Conservation (phyloP, 306 rosid genomes). For the Calophaca sinica region DNA sequence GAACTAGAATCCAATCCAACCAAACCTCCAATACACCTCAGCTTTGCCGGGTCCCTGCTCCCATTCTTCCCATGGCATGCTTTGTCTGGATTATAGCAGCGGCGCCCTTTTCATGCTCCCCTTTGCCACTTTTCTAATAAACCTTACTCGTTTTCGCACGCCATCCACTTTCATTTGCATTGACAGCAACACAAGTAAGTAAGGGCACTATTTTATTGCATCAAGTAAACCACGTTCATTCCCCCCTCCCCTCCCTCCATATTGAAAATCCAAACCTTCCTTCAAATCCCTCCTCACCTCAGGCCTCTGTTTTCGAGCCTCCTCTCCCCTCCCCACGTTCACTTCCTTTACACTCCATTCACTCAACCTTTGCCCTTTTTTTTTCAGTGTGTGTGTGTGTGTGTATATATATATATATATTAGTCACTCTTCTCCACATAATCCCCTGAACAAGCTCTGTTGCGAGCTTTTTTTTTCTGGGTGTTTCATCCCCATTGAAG, state of each 20-base stretch:
- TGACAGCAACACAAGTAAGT: conserved; percentile 25
- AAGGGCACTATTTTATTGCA: conserved; percentile 38
- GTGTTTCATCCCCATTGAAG: not conserved
- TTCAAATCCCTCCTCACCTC: conserved; percentile 45
- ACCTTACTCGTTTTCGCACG: conserved; percentile 40
- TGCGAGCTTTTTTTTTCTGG: not conserved
- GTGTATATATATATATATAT: conserved; percentile 13
- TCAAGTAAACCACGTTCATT: conserved; percentile 59
- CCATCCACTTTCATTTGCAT: conserved; percentile 39
- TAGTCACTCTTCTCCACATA: conserved; percentile 17
- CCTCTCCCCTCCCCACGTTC: conserved; percentile 68
- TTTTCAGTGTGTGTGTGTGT: not conserved
- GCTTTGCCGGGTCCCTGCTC: too few relatives aligned
- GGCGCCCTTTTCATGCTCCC: conserved; percentile 70
- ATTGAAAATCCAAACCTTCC: conserved; percentile 45
- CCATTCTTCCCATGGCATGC: too few relatives aligned
- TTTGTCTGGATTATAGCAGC: conserved; percentile 62
- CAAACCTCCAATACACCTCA: too few relatives aligned
- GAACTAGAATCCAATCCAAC: too few relatives aligned
- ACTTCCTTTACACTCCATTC: conserved; percentile 50
- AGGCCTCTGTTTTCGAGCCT: conserved; percentile 70
- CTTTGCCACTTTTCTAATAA: conserved; percentile 65
- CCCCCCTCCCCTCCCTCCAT: conserved; percentile 56
- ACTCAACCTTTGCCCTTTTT: conserved; percentile 39
- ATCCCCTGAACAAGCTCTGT: conserved; percentile 33